phyloP scores from a whole-genome alignment of 2,329 filamentous ascomycete genomes.

The Allantophomopsis lycopodina region DNA sequence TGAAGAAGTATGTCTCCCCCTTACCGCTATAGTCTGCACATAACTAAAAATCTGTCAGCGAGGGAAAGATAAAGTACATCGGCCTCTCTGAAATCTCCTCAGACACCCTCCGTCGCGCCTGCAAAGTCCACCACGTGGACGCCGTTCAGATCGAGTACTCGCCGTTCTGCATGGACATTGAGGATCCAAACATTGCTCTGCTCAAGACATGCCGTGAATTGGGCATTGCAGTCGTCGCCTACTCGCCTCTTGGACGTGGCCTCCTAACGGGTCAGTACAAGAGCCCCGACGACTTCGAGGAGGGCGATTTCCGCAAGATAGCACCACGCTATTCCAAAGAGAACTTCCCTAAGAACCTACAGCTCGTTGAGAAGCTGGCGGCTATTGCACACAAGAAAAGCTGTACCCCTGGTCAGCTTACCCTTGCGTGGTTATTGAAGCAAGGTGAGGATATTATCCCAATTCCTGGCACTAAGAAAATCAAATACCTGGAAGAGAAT shows the following conservation, averaged over 20 bases:
- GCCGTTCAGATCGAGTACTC: slow-evolving; percentile 41
- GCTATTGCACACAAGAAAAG: slow-evolving; percentile 34
- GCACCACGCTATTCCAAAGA: slow-evolving; percentile 31
- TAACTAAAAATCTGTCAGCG: slow-evolving; percentile 12
- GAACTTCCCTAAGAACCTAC: slow-evolving; percentile 35
- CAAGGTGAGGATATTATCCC: slow-evolving; percentile 37
- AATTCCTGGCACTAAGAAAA: slow-evolving; percentile 37
- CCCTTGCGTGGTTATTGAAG: slow-evolving; percentile 35
- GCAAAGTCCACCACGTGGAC: slow-evolving; percentile 32
- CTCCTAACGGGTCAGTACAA: slow-evolving; percentile 37
- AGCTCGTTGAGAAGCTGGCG: slow-evolving; percentile 28
- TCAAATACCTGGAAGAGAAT: slow-evolving; percentile 25
- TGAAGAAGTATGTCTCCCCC: slow-evolving; percentile 16
- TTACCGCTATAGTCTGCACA: not conserved
- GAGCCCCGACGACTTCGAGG: slow-evolving; percentile 29
- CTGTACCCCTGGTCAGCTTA: slow-evolving; percentile 32
- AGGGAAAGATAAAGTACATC: slow-evolving; percentile 42
- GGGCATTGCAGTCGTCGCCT: slow-evolving; percentile 40
- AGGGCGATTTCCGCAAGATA: slow-evolving; percentile 30
- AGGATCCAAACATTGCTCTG: slow-evolving; percentile 31
- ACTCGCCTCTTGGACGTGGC: slow-evolving; percentile 46
- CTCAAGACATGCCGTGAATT: slow-evolving; percentile 42
- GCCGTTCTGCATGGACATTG: slow-evolving; percentile 42
- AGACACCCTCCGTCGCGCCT: slow-evolving; percentile 33
- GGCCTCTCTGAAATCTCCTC: slow-evolving; percentile 38